Base-by-base conservation (phyloP, 257 asterid species). In the Ophiorrhiza pumila region DNA sequence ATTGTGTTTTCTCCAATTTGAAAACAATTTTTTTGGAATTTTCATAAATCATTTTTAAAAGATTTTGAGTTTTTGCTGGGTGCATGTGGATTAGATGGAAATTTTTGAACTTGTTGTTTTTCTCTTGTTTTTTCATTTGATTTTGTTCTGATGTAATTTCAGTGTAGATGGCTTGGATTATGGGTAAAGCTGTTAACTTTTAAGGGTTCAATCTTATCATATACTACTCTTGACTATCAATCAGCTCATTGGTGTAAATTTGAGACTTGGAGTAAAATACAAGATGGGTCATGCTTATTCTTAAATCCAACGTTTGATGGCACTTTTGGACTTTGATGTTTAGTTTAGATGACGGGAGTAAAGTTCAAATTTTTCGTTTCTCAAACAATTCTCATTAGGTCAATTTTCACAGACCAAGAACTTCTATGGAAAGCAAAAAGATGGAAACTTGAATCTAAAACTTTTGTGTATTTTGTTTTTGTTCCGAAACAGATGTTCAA, bases 401-500 rank as follows among this genome's bases (percentile, higher is more conserved):
- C 2, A 55, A 15, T 63, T 46, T 47, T 17, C 56, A 6, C 13
- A 29, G 5, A 29, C 22, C 35, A 20, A 15, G 29, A 14, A 39
- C 9, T 69, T 22, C 53, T 22, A 22, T 8, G 14, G 29, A 34
- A 50, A n/a, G 34, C 29, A 14, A 45, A 52, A 25, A 18, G 37
- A 43, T 13, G 15, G 32, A 25, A 9, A 45, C 50, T 31, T 46
- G 43, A 35, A 22, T 25, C 17, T 50, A 25, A 50, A 52, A 46
- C 7, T 32, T 34, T 32, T 56, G 50, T 34, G 12, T 18, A 31
- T 32, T 18, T 50, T n/a, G 35, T 46, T 25, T 68, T 77, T 79
- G 72, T 47, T 69, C 15, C 23, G 39, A 25, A 77, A 46, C 84
- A 91, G 97, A 91, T 73, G 69, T 89, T 77, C 85, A 90, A 7